Evolutionary conservation across 768 basidiomycete genomes (phyloP), one percentile per base, ranked within the genome.

Genomic region (Serendipita sp.): DNA sequence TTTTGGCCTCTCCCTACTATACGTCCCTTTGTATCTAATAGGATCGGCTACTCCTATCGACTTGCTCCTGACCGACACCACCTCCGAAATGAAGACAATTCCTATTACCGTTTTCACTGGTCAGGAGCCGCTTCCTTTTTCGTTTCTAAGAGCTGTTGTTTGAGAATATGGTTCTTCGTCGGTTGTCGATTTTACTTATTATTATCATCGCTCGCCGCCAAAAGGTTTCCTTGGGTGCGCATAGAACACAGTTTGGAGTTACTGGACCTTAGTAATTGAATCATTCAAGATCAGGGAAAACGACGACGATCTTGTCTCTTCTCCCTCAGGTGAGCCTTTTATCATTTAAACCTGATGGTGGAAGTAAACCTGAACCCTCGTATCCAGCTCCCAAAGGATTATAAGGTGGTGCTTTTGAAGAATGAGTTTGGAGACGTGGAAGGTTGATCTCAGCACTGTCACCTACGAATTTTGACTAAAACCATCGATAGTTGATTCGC

Each of bases 21-120:
- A 13, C 38, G 5, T 13, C 38, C 38, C 13, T 2, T 41, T 41
- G 38, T 41, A 41, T 41, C 2, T 41, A 41, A 41, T 24, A 24
- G 24, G 38, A 5, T 13, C 38, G 13, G 7, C 7, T 41, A 41
- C 13, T 41, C 38, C 13, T 41, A 24, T 24, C 13, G 13, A 13
- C 13, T 41, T 41, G 38, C 38, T 41, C 38, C 38, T 13, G 5
- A 41, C 38, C 38, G 13, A 4, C 13, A 13, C 38, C 5, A 5
- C 48, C 30, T 7, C 48, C 48, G n/a, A 18, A 28, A 65, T 66
- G 69, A 65, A 56, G 28, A 47, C 77, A 37, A 93, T 92, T 69
- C 91, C 92, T 11, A 86, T 96, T 68, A 94, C 94, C 0, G 89
- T 94, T 65, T 92, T 95, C 75, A 97, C 93, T n/a, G 93, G 93